Evolutionary conservation across 108 stramenopile species (phyloP), one percentile per base, ranked within the genome.

Genomic region (Fistulifera pelliculosa): DNA sequence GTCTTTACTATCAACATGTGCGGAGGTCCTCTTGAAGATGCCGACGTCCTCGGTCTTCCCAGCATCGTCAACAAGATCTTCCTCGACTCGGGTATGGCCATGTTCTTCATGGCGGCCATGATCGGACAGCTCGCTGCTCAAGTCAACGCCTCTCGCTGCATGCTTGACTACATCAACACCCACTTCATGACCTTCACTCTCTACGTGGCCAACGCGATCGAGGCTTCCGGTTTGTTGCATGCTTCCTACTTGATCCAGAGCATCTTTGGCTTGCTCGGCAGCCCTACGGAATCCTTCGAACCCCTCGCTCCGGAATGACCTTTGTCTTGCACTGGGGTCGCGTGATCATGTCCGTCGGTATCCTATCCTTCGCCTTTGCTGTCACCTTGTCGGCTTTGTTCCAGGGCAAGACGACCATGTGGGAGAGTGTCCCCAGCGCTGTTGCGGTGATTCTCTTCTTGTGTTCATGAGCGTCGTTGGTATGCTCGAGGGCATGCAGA

Each of bases 401-500:
- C 43, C 31, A 66, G 19, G 74, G 70, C 7, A 58, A 76, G 58
- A 83, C 77, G 17, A 70, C 71, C 51, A 73, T 73, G 68, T 75
- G 68, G 71, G 62, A 55, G 14, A 75, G 78, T 47, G 72, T 81
- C 31, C 77, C 86, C 11, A 31, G 42, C 14, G 24, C n/a, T 1
- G 65, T 67, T 49, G 55, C 83, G 3, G 62, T 87, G 24, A 44
- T 85, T 50, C 45, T 91, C 15, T 80, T 91, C 62, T 72, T 50
- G n/a, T 85, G 49, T 66, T 91, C 47, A 74, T 83, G 75, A 53
- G 56, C 42, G 42, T 87, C 38, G 81, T 82, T 44, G 90, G 90
- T 68, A 69, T 83, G 66, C 58, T 91, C 45, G 89, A 91, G 68
- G 89, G 79, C 40, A 87, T 86, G 80, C 89, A 91, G 53, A 87